A percentile compares a stretch with the other conserved stretches of the same genome.
phyloP scores from a whole-genome alignment of 2,329 filamentous ascomycete species.

The Pseudocercospora fijiensis region DNA sequence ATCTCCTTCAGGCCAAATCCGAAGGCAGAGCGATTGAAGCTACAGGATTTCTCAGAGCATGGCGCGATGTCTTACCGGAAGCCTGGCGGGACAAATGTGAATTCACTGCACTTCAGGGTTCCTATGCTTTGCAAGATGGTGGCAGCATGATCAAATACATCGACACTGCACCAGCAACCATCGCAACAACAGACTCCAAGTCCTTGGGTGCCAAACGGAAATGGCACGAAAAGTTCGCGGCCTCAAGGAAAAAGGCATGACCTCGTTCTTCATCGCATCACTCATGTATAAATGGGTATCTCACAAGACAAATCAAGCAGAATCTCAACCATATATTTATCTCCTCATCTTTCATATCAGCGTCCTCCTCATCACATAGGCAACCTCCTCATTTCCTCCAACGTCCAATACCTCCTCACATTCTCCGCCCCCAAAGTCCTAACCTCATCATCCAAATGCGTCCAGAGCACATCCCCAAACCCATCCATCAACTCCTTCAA shows the following conservation, averaged over 20 bases:
- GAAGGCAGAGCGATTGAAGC: conserved; percentile 27
- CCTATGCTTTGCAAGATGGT: conserved; percentile 25
- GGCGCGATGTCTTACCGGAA: conserved; percentile 40
- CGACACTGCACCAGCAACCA: conserved; percentile 11
- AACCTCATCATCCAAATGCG: conserved; percentile 83
- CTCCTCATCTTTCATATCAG: neutral
- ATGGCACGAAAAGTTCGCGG: conserved; percentile 43
- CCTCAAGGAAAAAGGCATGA: conserved; percentile 32
- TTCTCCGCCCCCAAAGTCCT: conserved; percentile 75
- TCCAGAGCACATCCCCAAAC: conserved; percentile 78
- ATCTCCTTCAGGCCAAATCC: conserved; percentile 27
- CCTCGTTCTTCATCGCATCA: neutral
- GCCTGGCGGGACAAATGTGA: conserved; percentile 33
- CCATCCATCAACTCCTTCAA: conserved; percentile 71
- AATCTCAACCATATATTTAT: neutral
- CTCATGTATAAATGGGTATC: neutral
- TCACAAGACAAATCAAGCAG: neutral
- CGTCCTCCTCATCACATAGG: conserved; percentile 55
- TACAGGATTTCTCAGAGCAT: conserved; percentile 39
- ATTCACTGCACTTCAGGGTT: conserved; percentile 30
- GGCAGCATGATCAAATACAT: conserved; percentile 28
- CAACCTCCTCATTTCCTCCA: conserved; percentile 70
- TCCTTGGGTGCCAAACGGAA: conserved; percentile 37
- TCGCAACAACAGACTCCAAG: conserved; percentile 23
- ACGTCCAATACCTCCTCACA: conserved; percentile 79